A percentile compares a stretch with the other conserved stretches of the same genome.
Evolutionary conservation across 2,329 filamentous ascomycete genomes (phyloP).

Genomic region (Verticillium zaregamsianum): DNA sequence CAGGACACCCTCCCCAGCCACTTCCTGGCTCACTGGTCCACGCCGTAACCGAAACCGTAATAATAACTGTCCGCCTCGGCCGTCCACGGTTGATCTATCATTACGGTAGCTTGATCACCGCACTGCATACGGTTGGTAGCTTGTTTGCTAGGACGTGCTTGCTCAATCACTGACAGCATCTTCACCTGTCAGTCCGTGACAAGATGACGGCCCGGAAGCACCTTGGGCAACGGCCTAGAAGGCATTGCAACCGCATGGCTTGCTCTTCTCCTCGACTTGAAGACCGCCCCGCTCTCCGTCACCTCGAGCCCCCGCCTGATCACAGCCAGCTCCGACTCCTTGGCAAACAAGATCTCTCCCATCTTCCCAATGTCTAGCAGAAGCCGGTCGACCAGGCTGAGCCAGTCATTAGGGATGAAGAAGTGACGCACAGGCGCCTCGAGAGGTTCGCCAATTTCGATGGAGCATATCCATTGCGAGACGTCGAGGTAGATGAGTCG

Average conservation of each 20-base stretch:
- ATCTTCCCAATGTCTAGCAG: constrained; percentile 5
- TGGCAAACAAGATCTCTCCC: constrained; percentile 13
- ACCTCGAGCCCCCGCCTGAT: constrained; percentile 15
- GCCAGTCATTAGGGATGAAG: constrained; percentile 18
- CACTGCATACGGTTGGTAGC: too few species aligned
- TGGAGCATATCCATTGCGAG: constrained; percentile 7
- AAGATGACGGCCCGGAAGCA: too few species aligned
- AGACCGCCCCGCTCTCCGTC: constrained; percentile 9
- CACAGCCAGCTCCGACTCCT: constrained; percentile 12
- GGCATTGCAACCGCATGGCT: too few species aligned
- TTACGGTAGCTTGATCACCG: neutral
- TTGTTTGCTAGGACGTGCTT: too few species aligned
- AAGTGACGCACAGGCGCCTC: constrained; percentile 12
- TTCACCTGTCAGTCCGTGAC: too few species aligned
- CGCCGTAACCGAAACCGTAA: too few species aligned
- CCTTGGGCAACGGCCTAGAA: too few species aligned
- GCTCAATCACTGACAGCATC: too few species aligned
- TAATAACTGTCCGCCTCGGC: neutral
- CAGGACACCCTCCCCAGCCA: neutral
- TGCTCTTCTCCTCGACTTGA: constrained; percentile 2
- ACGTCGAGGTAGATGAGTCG: constrained; percentile 7
- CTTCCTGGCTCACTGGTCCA: neutral
- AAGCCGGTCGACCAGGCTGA: constrained; percentile 6
- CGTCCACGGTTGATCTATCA: too few species aligned
- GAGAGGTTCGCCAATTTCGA: neutral